These are phyloP conservation scores for Gastrodia elata DNA, from an alignment of 106 monocot genomes.

Conservation along the genomic window DNA sequence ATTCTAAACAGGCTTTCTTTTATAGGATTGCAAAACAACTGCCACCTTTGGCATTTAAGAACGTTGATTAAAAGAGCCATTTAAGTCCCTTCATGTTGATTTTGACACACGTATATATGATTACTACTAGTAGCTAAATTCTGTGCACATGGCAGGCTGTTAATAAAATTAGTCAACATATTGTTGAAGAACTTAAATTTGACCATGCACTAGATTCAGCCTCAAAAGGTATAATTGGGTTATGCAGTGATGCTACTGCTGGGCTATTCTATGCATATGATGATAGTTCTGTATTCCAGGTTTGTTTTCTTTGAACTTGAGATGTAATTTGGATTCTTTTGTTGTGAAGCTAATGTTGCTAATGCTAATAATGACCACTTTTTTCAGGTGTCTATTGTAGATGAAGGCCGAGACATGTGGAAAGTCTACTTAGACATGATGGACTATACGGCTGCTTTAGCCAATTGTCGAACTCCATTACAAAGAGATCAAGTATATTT, in stretches of 20 bases:
- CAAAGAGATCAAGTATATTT: constrained; percentile 93
- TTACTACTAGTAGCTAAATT: neutral
- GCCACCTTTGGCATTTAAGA: neutral
- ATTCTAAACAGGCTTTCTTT: constrained; percentile 3
- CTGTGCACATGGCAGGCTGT: constrained; percentile 46
- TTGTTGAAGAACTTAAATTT: constrained; percentile 83
- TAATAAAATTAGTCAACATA: constrained; percentile 85
- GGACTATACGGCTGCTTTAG: constrained; percentile 80
- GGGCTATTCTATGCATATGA: constrained; percentile 94
- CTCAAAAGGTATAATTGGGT: constrained; percentile 81
- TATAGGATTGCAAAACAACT: neutral
- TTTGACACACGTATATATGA: no score
- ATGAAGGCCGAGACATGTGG: constrained; percentile 99
- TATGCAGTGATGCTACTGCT: constrained; percentile 89
- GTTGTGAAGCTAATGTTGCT: neutral
- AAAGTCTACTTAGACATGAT: constrained; percentile 77
- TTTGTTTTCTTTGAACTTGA: constrained; percentile 17
- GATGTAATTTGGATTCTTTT: neutral
- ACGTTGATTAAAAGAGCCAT: neutral
- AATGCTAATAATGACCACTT: constrained; percentile 6
- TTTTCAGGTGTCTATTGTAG: constrained; percentile 69
- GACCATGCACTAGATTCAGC: constrained; percentile 66
- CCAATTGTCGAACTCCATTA: constrained; percentile 73
- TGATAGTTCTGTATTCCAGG: constrained; percentile 97
- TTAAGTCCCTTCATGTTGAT: neutral